A percentile compares a stretch with the other conserved stretches of the same genome.
Evolutionary conservation across 768 basidiomycete genomes (phyloP).

Genomic region (Podaxis sp.): DNA sequence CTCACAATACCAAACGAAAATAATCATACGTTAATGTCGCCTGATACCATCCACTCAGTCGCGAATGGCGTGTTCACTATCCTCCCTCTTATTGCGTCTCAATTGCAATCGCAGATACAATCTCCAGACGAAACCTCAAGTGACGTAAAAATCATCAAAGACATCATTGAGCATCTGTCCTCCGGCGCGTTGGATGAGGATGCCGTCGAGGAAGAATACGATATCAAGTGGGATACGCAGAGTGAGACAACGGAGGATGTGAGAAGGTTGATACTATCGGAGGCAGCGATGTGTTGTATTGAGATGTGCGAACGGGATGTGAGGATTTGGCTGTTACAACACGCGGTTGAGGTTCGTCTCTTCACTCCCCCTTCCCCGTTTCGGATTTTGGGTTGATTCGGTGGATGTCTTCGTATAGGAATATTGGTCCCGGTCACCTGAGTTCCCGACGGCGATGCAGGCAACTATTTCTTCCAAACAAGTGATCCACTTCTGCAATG

Average conservation of each 20-base stretch:
- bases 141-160: conserved; percentile 37
- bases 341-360: conserved; percentile 47
- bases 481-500: conserved; percentile 35
- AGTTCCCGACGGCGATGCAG: conserved; percentile 35
- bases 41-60: conserved; percentile 50
- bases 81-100: conserved; percentile 36
- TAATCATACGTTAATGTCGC: conserved; percentile 40
- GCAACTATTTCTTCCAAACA: conserved; percentile 48
- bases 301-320: conserved; percentile 44
- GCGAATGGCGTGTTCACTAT: conserved; percentile 52
- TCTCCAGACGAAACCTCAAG: conserved; percentile 20
- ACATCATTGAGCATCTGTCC: conserved; percentile 45
- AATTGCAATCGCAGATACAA: background rate
- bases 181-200: conserved; percentile 45
- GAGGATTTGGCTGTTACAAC: conserved; percentile 50
- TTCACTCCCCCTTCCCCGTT: background rate
- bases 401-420: conserved; percentile 35
- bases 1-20: conserved; percentile 44
- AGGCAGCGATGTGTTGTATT: conserved; percentile 51
- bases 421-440: conserved; percentile 46
- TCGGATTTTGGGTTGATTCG: background rate
- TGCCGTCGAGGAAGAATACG: conserved; percentile 53
- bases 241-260: conserved; percentile 31
- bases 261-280: conserved; percentile 40
- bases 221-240: conserved; percentile 34